Evolutionary conservation across 169 alveolate species (phyloP), one percentile per base, ranked within the genome.

Genomic region (Neospora caninum): DNA sequence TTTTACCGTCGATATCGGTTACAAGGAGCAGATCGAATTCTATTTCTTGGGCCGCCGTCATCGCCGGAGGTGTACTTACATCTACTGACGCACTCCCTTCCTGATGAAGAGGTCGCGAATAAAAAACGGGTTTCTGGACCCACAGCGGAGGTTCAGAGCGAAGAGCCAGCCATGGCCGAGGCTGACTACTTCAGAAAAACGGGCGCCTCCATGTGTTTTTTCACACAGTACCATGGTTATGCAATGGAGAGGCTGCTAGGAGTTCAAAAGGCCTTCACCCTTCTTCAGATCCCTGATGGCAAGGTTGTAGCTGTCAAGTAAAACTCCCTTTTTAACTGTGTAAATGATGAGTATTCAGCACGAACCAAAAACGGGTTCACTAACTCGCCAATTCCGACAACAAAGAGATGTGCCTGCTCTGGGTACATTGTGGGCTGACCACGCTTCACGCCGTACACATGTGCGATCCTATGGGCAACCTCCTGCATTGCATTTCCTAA

Each of bases 1-100:
- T 95, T 95, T 36, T 95, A 92, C 43, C 95, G 97, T 34, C 93
- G 97, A 39, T 95, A 95, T 36, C 95, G 92, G 39, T 88, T 95
- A 39, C 80, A 80, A 41, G 97, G 97, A 16, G 96, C 96, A 20
- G 88, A 95, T 43, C 91, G 91, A 41, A 93, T 94, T 39, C 87
- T 95, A 41, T 94, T 95, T 39, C 43, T 92, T 29, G 94, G 95
- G 1, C 97, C 97, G 31, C 97, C 97, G 38, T 49, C 86, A 2
- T 91, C 80, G 38, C 95, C 96, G 16, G 92, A 73, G 88, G 93
- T 95, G 69, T 95, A 95, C 78, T 13, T 43, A 9, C 91, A 86
- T 69, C 80, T 86, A 18, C 45, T 86, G 45, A 22, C 43, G 27
- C 42, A 53, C 31, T 86, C 91, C 73, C 43, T 86, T 20, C 91